Evolutionary conservation across 2,329 filamentous ascomycete species (phyloP).

Genomic region (Aspergillus alliaceus): DNA sequence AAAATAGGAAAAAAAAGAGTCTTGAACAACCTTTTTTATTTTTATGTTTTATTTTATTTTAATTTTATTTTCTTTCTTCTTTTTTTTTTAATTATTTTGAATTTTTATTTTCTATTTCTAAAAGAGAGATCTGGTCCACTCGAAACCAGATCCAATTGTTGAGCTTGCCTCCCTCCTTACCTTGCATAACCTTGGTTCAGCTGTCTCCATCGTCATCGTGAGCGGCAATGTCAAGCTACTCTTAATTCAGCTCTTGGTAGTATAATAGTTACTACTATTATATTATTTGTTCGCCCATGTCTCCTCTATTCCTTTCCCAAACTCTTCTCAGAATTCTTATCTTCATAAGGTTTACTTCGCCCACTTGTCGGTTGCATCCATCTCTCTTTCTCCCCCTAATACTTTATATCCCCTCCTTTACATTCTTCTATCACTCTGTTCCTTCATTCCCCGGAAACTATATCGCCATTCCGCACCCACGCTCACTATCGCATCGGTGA

Average conservation of each 20-base stretch:
- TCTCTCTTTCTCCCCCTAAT: conserved; percentile 1
- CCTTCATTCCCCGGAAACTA: background rate
- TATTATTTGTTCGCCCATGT: conserved; percentile 5
- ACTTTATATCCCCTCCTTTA: conserved; percentile 1
- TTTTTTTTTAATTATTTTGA: background rate
- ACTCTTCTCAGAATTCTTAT: conserved; percentile 5
- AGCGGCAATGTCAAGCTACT: conserved; percentile 24
- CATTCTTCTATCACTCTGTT: background rate
- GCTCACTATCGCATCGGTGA: background rate
- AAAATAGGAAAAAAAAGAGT: background rate
- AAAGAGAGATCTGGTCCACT: conserved; percentile 22
- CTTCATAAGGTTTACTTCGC: background rate
- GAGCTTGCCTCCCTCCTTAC: conserved; percentile 20
- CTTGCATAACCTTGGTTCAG: conserved; percentile 32
- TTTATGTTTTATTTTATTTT: background rate
- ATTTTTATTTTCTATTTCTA: background rate
- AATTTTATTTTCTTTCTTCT: background rate
- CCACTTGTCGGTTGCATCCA: background rate
- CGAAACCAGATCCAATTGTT: conserved; percentile 23
- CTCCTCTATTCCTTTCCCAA: conserved; percentile 12
- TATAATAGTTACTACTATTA: conserved; percentile 11
- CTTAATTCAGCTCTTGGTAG: conserved; percentile 14
- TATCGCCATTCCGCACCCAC: background rate
- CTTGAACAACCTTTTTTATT: background rate
- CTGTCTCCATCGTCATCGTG: conserved; percentile 27